Evolutionary conservation across 306 rosid genomes (phyloP), one percentile per base, ranked within the genome.

Genomic region (Dalbergia oliveri): DNA sequence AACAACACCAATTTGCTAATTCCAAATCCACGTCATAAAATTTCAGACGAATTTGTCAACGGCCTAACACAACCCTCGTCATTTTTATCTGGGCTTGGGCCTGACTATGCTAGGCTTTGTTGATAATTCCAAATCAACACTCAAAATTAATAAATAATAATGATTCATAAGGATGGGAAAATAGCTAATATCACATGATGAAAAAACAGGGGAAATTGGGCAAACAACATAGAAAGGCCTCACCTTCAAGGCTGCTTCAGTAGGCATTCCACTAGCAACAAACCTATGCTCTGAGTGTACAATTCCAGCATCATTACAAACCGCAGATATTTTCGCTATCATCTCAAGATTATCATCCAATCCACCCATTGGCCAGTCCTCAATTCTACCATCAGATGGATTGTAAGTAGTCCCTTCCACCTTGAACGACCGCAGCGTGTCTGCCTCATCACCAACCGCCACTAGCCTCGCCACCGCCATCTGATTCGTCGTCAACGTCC

Each of bases 171-270:
- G 37, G 19, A 66, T 33, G 13, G 14, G 31, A 31, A 69, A 75
- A 60, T 26, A 4, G 77, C 77, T 57, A 54, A 44, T 1, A 63
- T 18, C n/a, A 64, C 1, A 72, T 3, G 54, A 43, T 18, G 71
- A 43, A 26, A 26, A 26, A 26, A 26, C 31, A 21, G 31, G 3
- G 31, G 31, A 26, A 26, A 57, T 26, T 18, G 14, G 31, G 11
- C 67, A 66, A 31, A 62, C 4, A 33, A 49, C 16, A 7, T 21
- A 49, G 7, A 75, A 50, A 45, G 71, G 18, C 43, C 23, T 79
- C 35, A 83, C 97, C 94, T 88, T 90, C 3, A 92, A 76, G 3
- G 97, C 94, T 35, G 97, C 97, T 76, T 92, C 97, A 49, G 97
- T 92, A 19, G 97, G 97, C 79, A 92, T 82, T 81, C 97, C 97